A percentile compares a stretch with the other conserved stretches of the same genome.
Conservation (phyloP, 1,284 basidiomycete species). For the Fomes fomentarius region DNA sequence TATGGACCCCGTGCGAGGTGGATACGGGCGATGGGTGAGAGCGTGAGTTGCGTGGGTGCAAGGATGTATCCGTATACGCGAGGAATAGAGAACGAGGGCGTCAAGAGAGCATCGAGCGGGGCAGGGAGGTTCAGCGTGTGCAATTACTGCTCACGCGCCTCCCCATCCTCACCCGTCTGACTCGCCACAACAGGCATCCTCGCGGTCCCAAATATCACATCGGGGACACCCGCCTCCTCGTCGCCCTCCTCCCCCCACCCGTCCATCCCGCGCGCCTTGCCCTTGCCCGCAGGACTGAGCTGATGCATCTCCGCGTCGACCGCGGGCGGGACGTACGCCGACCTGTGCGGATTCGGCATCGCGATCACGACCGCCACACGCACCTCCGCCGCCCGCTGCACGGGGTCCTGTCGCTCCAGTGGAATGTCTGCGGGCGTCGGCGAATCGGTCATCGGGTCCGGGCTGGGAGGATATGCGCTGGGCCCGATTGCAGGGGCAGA, state of each 20-base stretch:
- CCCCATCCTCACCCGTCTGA: not conserved
- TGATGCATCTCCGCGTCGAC: slow-evolving; percentile 6
- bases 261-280: slow-evolving; percentile 30
- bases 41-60: too few species aligned
- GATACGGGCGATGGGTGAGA: too few species aligned
- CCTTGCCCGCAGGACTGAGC: slow-evolving; percentile 25
- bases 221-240: slow-evolving; percentile 45
- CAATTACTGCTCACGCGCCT: not conserved
- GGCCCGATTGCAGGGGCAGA: too few species aligned
- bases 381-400: slow-evolving; percentile 28
- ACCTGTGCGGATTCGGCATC: slow-evolving; percentile 54
- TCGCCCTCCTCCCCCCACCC: slow-evolving; percentile 33
- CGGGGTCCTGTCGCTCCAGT: slow-evolving; percentile 19
- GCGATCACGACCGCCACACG: slow-evolving; percentile 63
- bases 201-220: slow-evolving; percentile 48
- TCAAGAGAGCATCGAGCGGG: too few species aligned
- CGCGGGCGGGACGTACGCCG: slow-evolving; percentile 18
- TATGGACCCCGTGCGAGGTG: too few species aligned
- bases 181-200: slow-evolving; percentile 27
- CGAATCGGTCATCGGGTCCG: not conserved
- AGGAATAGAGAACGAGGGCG: too few species aligned
- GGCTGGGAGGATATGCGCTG: not conserved
- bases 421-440: slow-evolving; percentile 10
- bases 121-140: too few species aligned
- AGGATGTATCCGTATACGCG: too few species aligned